Base-by-base conservation (phyloP, 768 basidiomycete genomes). In the Brasilioporus rufonigricans region DNA sequence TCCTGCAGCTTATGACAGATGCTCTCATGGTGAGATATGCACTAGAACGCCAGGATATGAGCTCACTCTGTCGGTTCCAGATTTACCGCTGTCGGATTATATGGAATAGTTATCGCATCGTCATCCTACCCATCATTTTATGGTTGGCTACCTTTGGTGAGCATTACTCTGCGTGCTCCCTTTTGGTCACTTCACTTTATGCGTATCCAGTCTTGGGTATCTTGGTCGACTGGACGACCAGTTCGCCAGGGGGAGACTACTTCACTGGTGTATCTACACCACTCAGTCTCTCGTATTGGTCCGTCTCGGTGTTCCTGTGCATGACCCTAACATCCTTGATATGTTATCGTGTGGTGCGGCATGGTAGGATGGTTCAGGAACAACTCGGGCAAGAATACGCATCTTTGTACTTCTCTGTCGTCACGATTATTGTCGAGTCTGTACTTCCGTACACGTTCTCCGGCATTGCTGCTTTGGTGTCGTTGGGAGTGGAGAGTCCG, bases 11-110 rank as follows among this genome's bases (percentile, higher is more conserved):
- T 18, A 44, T 51, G 50, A 51, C 50, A 13, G 50, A 51, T 8
- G 75, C 61, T 3, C 51, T 62, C 19, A 61, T 61, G 61, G 61
- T 62, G 47, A 48, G 55, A 41, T 31, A 13, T 29, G 7, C 5
- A 3, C 13, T 1, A 23, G 11, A 19, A 16, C 19, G 13, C 31
- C 7, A 13, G 29, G 5, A 41, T 18, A 26, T 16, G 5, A 36
- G 18, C 27, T 55, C 35, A 61, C 29, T 32, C n/a, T 2, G 36
- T 38, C 47, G 29, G 5, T 54, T 72, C 26, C 45, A 76, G 76
- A 63, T 77, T 21, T 23, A 50, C 13, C 48, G 48, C 27, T 50
- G 48, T 18, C 38, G 39, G 19, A 40, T 50, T 9, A 31, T 50
- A 31, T 50, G 48, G 48, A 23, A 50, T 11, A 32, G 19, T 26